A percentile compares a stretch with the other conserved stretches of the same genome.
Evolutionary conservation across 2,329 filamentous ascomycete genomes (phyloP).

Genomic region (Blumeria graminis): DNA sequence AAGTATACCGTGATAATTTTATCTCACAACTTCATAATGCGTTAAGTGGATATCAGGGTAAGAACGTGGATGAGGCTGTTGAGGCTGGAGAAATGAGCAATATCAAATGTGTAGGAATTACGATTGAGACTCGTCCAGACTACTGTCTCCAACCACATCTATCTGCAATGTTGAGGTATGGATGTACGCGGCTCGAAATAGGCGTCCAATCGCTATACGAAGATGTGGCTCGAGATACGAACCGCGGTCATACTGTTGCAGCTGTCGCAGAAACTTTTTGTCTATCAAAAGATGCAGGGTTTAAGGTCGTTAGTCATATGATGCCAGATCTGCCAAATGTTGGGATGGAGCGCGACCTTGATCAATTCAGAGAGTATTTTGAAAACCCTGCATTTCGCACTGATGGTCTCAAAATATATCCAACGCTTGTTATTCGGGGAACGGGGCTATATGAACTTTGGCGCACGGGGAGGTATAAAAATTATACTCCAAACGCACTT

Average conservation of each 20-base stretch:
- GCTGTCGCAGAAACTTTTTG: conserved; percentile 92
- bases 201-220: conserved; percentile 95
- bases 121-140: conserved; percentile 89
- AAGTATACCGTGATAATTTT: conserved; percentile 76
- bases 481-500: conserved; percentile 91
- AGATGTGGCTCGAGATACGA: conserved; percentile 93
- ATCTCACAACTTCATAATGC: conserved; percentile 94
- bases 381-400: conserved; percentile 90
- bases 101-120: conserved; percentile 94
- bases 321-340: conserved; percentile 98
- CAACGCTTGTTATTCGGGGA: conserved; percentile 86
- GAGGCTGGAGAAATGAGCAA: conserved; percentile 89
- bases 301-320: conserved; percentile 99
- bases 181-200: conserved; percentile 81
- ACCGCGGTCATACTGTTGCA: conserved; percentile 85
- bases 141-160: conserved; percentile 94
- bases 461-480: conserved; percentile 91
- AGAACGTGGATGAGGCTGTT: conserved; percentile 86
- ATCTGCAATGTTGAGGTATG: conserved; percentile 90
- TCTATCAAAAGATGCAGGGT: conserved; percentile 90
- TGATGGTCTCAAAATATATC: conserved; percentile 93
- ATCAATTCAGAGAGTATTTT: conserved; percentile 95
- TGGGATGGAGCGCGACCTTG: conserved; percentile 90
- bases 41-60: conserved; percentile 82
- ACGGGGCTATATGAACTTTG: conserved; percentile 93